These are phyloP conservation scores for Linnemannia zychae DNA, from an alignment of 192 early-diverging fungal species.

Conservation along the genomic window DNA sequence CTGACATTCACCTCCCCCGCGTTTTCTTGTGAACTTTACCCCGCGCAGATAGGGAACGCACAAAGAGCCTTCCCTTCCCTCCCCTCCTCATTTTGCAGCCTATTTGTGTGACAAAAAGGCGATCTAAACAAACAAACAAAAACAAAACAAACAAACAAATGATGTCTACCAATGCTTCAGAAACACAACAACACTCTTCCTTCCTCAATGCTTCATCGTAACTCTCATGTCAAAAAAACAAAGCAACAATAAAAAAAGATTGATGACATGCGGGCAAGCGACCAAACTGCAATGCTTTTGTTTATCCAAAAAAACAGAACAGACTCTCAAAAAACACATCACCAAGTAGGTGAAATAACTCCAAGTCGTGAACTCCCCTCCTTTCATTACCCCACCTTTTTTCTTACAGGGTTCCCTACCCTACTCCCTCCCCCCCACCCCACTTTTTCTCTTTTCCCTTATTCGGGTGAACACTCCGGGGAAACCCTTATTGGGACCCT, in stretches of 20 bases:
- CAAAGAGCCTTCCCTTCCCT: not conserved
- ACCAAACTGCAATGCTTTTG: conserved; percentile 7
- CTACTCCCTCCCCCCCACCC: not conserved
- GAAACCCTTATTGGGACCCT: not conserved
- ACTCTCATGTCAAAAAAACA: not conserved
- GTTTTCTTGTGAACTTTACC: not conserved
- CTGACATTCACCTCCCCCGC: conserved; percentile 5
- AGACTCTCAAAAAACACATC: not conserved
- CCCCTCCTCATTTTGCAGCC: too few relatives aligned
- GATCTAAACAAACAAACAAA: not conserved
- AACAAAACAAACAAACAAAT: not conserved
- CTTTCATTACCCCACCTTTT: not conserved
- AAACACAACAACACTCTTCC: not conserved
- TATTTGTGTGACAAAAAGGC: not conserved
- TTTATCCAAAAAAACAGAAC: not conserved
- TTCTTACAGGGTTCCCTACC: not conserved
- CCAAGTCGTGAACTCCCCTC: not conserved
- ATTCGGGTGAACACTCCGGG: conserved; percentile 6
- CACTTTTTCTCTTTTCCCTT: not conserved
- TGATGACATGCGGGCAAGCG: too few relatives aligned
- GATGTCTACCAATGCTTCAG: not conserved
- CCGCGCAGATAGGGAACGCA: not conserved
- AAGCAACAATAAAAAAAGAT: not conserved
- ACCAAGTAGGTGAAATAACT: not conserved
- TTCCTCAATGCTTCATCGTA: not conserved